Evolutionary conservation across 768 basidiomycete genomes (phyloP).

Genomic region (Naganishia vishniacii): DNA sequence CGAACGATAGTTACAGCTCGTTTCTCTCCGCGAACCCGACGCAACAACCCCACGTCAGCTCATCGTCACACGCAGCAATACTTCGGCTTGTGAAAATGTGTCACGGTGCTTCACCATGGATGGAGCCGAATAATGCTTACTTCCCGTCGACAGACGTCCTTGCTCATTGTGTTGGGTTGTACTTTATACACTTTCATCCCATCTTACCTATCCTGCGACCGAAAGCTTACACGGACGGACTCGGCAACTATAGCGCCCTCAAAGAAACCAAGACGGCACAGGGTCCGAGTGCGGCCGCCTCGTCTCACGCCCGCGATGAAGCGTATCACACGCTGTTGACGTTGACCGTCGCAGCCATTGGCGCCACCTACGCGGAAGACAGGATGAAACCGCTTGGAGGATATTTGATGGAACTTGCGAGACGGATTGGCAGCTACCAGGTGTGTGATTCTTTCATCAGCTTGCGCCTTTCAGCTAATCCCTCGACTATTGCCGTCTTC

Average conservation of each 20-base stretch:
- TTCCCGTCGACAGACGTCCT: conserved; percentile 39
- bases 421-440: conserved; percentile 41
- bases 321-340: conserved; percentile 31
- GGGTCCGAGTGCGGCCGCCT: too few relatives aligned
- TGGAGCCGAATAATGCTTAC: conserved; percentile 37
- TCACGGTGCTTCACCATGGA: conserved; percentile 34
- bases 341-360: conserved; percentile 35
- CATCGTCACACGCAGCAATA: neutral
- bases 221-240: neutral
- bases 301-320: conserved; percentile 28
- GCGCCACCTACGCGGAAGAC: conserved; percentile 37
- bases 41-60: neutral
- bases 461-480: too few relatives aligned
- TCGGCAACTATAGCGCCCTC: neutral
- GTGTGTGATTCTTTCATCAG: too few relatives aligned
- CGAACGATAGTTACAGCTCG: neutral
- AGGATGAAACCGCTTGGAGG: conserved; percentile 38
- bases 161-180: conserved; percentile 39
- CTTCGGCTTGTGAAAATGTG: conserved; percentile 35
- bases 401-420: conserved; percentile 38
- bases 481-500: too few relatives aligned
- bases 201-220: conserved; percentile 38
- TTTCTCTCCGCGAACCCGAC: neutral
- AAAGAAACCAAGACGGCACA: too few relatives aligned
- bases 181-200: conserved; percentile 41